Percentiles rank a stretch among this genome's conserved stretches.
Conservation (phyloP, 495 filamentous ascomycete genomes). For the Hypoxylon rickii region DNA sequence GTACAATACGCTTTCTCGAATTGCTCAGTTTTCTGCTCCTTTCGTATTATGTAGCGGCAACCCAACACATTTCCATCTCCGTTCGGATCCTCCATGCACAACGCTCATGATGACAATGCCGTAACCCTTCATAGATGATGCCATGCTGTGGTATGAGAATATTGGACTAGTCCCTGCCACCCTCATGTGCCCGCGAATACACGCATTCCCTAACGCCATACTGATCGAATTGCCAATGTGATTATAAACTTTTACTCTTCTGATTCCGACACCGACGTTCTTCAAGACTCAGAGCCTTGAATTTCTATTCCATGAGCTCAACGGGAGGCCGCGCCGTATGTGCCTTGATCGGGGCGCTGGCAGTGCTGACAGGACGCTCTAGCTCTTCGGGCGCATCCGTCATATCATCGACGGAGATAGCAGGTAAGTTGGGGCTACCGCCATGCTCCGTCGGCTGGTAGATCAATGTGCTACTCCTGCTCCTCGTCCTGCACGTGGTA, state of each 20-base stretch:
- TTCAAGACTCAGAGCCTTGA: neutral
- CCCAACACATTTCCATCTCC: slow-evolving; percentile 6
- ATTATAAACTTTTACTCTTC: slow-evolving; percentile 15
- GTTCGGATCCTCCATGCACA: neutral
- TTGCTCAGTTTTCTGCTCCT: neutral
- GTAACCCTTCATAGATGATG: slow-evolving; percentile 6
- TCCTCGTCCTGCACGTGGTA: slow-evolving; percentile 32
- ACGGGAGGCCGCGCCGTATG: slow-evolving; percentile 88
- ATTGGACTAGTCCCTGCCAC: neutral
- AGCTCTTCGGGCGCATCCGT: slow-evolving; percentile 60
- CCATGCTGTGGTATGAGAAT: slow-evolving; percentile 6
- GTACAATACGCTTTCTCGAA: slow-evolving; percentile 1
- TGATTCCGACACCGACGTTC: neutral
- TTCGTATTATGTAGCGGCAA: slow-evolving; percentile 4
- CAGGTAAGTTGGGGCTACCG: slow-evolving; percentile 75
- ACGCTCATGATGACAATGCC: slow-evolving; percentile 1
- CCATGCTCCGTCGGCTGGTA: slow-evolving; percentile 79
- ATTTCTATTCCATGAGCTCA: slow-evolving; percentile 74
- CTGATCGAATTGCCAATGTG: slow-evolving; percentile 7
- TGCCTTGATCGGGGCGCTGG: slow-evolving; percentile 59
- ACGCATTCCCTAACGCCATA: slow-evolving; percentile 30
- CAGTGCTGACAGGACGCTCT: slow-evolving; percentile 45
- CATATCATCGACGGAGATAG: slow-evolving; percentile 90
- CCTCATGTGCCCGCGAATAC: neutral
- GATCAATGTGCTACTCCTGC: slow-evolving; percentile 68